These are phyloP conservation scores for Dictyostelium purpureum DNA, from an alignment of 78 protist species.

Conservation along the genomic window DNA sequence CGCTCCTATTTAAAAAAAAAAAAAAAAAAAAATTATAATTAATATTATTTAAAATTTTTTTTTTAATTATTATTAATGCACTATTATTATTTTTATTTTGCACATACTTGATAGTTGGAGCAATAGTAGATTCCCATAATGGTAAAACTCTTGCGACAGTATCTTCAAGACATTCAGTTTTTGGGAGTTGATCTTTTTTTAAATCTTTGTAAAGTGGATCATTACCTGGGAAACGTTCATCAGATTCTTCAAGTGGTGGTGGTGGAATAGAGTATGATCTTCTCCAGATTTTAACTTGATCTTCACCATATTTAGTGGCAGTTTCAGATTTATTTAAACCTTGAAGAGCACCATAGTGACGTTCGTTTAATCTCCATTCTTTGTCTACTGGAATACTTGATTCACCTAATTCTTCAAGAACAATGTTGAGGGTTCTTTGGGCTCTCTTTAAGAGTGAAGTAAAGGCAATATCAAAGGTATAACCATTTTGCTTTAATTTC, in stretches of 20 bases:
- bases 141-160: slow-evolving; percentile 91
- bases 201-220: slow-evolving; percentile 81
- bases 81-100: no score
- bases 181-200: slow-evolving; percentile 80
- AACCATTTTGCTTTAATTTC: slow-evolving; percentile 42
- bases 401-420: slow-evolving; percentile 79
- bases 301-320: slow-evolving; percentile 92
- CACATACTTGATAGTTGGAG: slow-evolving; percentile 69
- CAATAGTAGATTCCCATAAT: slow-evolving; percentile 87
- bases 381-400: slow-evolving; percentile 79
- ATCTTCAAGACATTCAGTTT: slow-evolving; percentile 88
- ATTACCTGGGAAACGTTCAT: slow-evolving; percentile 80
- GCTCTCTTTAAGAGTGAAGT: slow-evolving; percentile 93
- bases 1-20: neutral
- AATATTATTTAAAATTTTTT: neutral
- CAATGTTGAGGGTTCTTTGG: slow-evolving; percentile 81
- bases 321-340: slow-evolving; percentile 93
- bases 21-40: neutral
- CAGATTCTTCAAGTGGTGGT: slow-evolving; percentile 81
- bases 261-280: slow-evolving; percentile 93
- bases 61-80: no score
- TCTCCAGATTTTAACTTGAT: slow-evolving; percentile 92
- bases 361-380: slow-evolving; percentile 95
- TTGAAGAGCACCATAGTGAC: slow-evolving; percentile 96
- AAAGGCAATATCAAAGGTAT: slow-evolving; percentile 85